Base-by-base conservation (phyloP, 331 rosid genomes). In the Erythrophleum ivorense region DNA sequence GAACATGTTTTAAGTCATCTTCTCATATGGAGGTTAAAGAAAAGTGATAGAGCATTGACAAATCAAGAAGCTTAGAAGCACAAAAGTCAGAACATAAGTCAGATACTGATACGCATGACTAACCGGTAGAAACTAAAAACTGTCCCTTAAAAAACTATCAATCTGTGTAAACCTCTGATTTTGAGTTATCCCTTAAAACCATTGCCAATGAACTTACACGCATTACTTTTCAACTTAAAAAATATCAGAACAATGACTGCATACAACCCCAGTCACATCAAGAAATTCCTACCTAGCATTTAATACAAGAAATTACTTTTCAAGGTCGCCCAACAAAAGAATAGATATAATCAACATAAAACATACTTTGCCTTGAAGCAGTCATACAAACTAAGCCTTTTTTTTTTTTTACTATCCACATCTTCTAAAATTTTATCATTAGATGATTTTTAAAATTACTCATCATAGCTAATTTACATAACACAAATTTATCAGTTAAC, bases 211-310 rank as follows among this genome's bases (percentile, higher is more conserved):
- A 36, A 46, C 13, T 18, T 49, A 33, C 54, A 67, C 5, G 58
- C 55, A 8, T 82, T 58, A 46, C 19, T 57, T 55, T 54, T n/a
- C 34, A 54, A 68, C 52, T 9, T 41, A 16, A 57, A 29, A 54
- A 5, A 55, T 78, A 21, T 82, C 34, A 59, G 75, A 50, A 82
- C 10, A 16, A 60, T 14, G 76, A 36, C 73, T 76, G 15, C 73
- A 38, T 62, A 71, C 48, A 59, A 77, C 60, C 73, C 52, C 31
- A 16, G 31, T 60, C 33, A 65, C 41, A 52, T 53, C 50, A 66
- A 53, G 73, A 41, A 71, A 62, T 41, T 43, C 46, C 46, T 43
- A 43, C 73, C 41, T 38, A 38, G 41, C 41, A 38, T 38, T 24
- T 41, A 40, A 38, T 59, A 24, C 29, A 71, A 69, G 36, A 43